Base-by-base conservation (phyloP, 1,284 basidiomycete species). In the Rhodotorula sp. region DNA sequence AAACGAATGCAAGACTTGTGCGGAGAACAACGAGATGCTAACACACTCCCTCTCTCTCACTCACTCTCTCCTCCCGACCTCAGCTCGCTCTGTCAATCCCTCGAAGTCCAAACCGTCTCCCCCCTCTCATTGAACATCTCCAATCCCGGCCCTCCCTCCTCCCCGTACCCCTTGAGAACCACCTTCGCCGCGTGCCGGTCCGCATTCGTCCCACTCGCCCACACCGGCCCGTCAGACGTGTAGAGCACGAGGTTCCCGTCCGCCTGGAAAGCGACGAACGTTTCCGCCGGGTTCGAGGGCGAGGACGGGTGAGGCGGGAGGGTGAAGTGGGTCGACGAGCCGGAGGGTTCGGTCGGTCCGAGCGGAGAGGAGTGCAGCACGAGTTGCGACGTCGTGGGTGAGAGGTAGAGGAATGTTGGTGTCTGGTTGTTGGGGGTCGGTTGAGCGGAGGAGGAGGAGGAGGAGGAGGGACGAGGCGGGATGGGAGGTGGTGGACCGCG, bases 161-260 rank as follows among this genome's bases (percentile, higher is more conserved):
- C 73, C 10, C 64, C 73, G 1, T 57, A 22, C 7, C 64, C 74
- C 22, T 57, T 59, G 7, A 75, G 48, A 16, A 65, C 34, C 13
- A 75, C 24, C 48, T 22, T 59, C 28, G 53, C 56, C 11, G 64
- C 67, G 3, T 47, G 40, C 16, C 63, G 51, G 1, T 66, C 60
- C 20, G 71, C 77, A 28, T 72, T 72, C 20, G 76, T 76, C 28
- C 65, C 70, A 18, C 64, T 71, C 16, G 77, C 77, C 74, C 75
- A 78, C 13, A 65, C 60, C 4, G 69, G 69, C 3, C 60, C 63
- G 15, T 51, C 44, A 30, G 62, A 64, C 2, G 62, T 65, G 53
- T 77, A 77, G 13, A 77, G 62, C 26, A 76, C 76, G 13, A 72
- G 44, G 56, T 78, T 78, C 16, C 75, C 73, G 52, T 77, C 76